Conservation (phyloP, 164 flowering plant genomes). For the Protea cynaroides region DNA sequence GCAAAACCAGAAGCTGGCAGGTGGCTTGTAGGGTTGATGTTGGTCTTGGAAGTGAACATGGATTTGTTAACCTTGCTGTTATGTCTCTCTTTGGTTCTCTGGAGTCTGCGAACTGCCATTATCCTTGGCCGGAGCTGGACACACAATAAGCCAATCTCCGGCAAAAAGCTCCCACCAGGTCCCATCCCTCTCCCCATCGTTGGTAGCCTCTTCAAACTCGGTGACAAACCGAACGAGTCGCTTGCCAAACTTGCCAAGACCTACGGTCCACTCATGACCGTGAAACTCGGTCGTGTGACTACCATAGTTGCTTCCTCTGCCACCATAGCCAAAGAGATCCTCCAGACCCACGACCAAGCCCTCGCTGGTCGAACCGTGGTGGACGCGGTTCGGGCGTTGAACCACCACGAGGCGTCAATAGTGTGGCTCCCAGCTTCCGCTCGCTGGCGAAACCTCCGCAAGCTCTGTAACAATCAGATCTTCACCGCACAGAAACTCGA, state of each 20-base stretch:
- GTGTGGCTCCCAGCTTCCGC: constrained; percentile 14
- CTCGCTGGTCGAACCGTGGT: constrained; percentile 11
- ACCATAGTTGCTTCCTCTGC: constrained; percentile 25
- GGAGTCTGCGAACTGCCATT: no score
- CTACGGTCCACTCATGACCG: constrained; percentile 28
- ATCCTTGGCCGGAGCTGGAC: no score
- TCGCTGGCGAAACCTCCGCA: constrained; percentile 25
- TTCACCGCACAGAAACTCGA: constrained; percentile 10
- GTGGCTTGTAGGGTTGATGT: no score
- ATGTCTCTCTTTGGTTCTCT: no score
- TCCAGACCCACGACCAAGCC: constrained; percentile 18
- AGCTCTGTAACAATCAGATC: constrained; percentile 10
- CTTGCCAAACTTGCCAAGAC: constrained; percentile 22
- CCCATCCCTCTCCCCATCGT: constrained; percentile 27
- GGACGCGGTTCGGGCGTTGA: constrained; percentile 7
- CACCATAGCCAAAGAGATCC: constrained; percentile 20
- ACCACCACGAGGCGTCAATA: constrained; percentile 11
- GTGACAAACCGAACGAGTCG: constrained; percentile 28
- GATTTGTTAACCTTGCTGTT: no score
- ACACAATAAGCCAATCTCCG: background rate
- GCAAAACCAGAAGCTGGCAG: no score
- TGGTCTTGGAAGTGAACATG: no score
- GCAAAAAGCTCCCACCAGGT: constrained; percentile 28
- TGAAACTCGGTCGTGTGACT: constrained; percentile 21
- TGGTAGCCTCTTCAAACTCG: constrained; percentile 29